Percentiles rank a stretch among this genome's conserved stretches.
Evolutionary conservation across 768 basidiomycete species (phyloP).

Genomic region (Amanita fuliginea): DNA sequence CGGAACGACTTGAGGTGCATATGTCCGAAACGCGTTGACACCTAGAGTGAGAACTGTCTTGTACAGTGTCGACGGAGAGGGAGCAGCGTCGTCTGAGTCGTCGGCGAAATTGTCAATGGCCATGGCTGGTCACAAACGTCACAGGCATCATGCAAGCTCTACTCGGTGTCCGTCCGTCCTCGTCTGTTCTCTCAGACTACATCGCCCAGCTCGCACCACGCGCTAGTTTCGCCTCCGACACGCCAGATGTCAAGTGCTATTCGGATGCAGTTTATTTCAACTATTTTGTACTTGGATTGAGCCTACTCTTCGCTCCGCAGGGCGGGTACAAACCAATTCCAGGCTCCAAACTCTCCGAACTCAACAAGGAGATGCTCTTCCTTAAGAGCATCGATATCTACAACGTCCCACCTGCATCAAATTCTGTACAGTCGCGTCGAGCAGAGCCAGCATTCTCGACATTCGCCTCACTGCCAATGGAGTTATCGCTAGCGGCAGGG

Average conservation of each 20-base stretch:
- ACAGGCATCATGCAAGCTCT: slow-evolving; percentile 21
- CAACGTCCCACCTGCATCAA: slow-evolving; percentile 35
- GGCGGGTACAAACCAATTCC: slow-evolving; percentile 49
- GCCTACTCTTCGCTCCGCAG: slow-evolving; percentile 63
- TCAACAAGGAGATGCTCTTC: slow-evolving; percentile 36
- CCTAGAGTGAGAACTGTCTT: slow-evolving; percentile 12
- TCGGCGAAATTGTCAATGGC: not conserved
- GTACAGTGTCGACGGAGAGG: slow-evolving; percentile 8
- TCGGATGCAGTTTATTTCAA: slow-evolving; percentile 83
- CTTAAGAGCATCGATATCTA: slow-evolving; percentile 67
- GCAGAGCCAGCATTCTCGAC: slow-evolving; percentile 46
- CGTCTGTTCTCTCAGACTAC: slow-evolving; percentile 30
- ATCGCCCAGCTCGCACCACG: slow-evolving; percentile 25
- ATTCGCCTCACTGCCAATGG: slow-evolving; percentile 39
- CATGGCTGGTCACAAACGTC: not conserved
- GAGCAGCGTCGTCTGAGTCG: not conserved
- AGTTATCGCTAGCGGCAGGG: slow-evolving; percentile 16
- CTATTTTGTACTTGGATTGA: slow-evolving; percentile 70
- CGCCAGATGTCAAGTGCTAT: slow-evolving; percentile 70
- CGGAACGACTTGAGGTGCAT: slow-evolving; percentile 57
- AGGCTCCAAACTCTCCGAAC: slow-evolving; percentile 31
- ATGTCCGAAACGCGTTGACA: slow-evolving; percentile 32
- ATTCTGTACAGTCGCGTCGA: slow-evolving; percentile 25
- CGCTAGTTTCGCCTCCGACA: slow-evolving; percentile 10
- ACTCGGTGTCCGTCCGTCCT: slow-evolving; percentile 41